Conservation (phyloP, 805 yeast genomes). For the Pichia exigua region DNA sequence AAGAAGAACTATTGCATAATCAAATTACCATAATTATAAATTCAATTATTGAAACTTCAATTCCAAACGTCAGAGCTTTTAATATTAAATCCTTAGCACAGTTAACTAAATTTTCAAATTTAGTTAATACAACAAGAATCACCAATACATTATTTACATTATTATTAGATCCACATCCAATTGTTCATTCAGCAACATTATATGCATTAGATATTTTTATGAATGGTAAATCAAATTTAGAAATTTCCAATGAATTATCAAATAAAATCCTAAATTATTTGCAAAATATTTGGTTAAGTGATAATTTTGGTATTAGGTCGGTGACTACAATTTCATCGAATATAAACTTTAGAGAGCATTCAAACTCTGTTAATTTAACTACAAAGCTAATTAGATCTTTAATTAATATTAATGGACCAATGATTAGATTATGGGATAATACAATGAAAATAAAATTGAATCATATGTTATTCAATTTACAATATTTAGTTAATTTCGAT, state of each 20-base stretch:
- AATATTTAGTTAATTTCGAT: conserved; percentile 27
- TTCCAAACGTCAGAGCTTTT: conserved; percentile 60
- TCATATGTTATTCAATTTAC: conserved; percentile 33
- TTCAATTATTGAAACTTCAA: conserved; percentile 53
- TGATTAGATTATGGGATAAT: conserved; percentile 29
- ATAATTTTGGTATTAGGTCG: conserved; percentile 42
- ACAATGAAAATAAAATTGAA: conserved; percentile 26
- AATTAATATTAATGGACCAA: conserved; percentile 53
- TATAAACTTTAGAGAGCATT: conserved; percentile 35
- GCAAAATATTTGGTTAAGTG: conserved; percentile 34
- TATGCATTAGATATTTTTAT: conserved; percentile 50
- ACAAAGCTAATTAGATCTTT: conserved; percentile 38
- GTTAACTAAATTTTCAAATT: conserved; percentile 20
- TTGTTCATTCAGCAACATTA: conserved; percentile 68
- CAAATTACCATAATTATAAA: conserved; percentile 51
- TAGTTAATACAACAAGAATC: conserved; percentile 35
- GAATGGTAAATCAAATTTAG: conserved; percentile 38
- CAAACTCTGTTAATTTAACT: conserved; percentile 36
- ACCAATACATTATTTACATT: conserved; percentile 53
- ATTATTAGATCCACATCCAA: conserved; percentile 74
- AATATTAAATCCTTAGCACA: conserved; percentile 37
- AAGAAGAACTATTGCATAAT: conserved; percentile 25
- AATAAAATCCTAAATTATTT: conserved; percentile 36
- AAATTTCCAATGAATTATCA: conserved; percentile 27
- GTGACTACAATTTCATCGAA: conserved; percentile 40